Percentiles rank a stretch among this genome's conserved stretches.
Evolutionary conservation across 2,329 filamentous ascomycete genomes (phyloP).

Genomic region (Gnomoniopsis sp.): DNA sequence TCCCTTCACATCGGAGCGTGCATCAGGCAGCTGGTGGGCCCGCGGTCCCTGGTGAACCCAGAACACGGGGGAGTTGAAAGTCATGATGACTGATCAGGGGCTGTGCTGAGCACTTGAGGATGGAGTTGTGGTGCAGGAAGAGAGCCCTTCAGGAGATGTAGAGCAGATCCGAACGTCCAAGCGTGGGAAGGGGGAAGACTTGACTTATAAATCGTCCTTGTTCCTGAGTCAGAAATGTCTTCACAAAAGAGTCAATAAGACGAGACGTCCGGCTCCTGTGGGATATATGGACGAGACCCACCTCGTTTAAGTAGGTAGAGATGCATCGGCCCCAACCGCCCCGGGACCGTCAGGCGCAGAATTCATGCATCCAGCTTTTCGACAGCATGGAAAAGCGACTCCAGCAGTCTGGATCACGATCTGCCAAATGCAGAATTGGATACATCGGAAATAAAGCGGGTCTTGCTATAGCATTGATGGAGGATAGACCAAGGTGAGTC

Average conservation of each 20-base stretch:
- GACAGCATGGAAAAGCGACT: background rate
- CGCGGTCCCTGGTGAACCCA: constrained; percentile 3
- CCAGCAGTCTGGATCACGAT: background rate
- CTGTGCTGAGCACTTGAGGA: too few species aligned
- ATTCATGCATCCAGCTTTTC: background rate
- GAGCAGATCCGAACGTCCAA: too few species aligned
- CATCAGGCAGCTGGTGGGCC: constrained; percentile 6
- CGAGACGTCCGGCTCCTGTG: too few species aligned
- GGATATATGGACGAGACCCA: background rate
- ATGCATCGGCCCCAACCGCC: background rate
- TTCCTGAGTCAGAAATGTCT: too few species aligned
- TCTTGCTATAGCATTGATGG: background rate
- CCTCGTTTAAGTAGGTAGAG: background rate
- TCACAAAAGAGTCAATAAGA: too few species aligned
- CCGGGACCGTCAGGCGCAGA: background rate
- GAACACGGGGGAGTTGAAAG: background rate
- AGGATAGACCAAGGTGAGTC: background rate
- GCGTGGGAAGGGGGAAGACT: too few species aligned
- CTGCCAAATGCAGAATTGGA: background rate
- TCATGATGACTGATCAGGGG: background rate
- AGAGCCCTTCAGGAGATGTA: background rate
- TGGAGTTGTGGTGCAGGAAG: background rate
- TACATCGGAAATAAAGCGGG: too few species aligned
- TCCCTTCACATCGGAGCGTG: constrained; percentile 1
- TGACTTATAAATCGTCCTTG: too few species aligned